Conservation (phyloP, 78 protist species). For the slime mould (Dictyostelium discoideum) region DNA sequence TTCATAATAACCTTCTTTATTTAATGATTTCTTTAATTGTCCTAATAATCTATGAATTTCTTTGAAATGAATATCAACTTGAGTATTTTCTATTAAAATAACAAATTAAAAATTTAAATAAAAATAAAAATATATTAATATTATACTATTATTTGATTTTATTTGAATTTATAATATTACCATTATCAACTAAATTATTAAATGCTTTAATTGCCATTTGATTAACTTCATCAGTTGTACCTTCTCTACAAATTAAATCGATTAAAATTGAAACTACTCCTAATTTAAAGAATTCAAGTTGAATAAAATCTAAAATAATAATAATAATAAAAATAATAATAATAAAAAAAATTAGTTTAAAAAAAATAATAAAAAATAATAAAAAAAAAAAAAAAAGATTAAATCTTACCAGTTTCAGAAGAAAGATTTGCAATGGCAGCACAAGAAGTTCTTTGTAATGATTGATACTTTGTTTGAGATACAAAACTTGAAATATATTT, state of each 20-base stretch:
- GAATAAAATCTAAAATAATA: background rate
- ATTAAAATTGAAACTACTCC: slow-evolving; percentile 18
- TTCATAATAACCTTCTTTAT: slow-evolving; percentile 61
- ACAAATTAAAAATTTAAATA: background rate
- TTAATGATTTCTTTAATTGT: slow-evolving; percentile 4
- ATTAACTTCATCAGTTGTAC: background rate
- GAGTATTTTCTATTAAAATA: background rate
- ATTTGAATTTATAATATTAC: background rate
- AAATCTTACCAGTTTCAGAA: slow-evolving; percentile 20
- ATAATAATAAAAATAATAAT: no score
- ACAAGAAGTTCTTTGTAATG: slow-evolving; percentile 11
- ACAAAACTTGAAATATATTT: background rate
- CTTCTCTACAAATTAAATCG: background rate
- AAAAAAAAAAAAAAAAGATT: no score
- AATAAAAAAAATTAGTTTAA: background rate
- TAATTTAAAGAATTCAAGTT: slow-evolving; percentile 21
- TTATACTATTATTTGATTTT: background rate
- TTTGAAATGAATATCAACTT: background rate
- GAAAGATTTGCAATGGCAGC: slow-evolving; percentile 32
- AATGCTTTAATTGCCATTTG: slow-evolving; percentile 38
- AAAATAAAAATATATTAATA: background rate
- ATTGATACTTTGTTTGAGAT: background rate
- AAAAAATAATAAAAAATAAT: background rate
- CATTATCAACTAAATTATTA: slow-evolving; percentile 31
- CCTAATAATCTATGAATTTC: background rate